These are phyloP conservation scores for Gossypium anomalum DNA, from an alignment of 345 rosid species.

Conservation along the genomic window DNA sequence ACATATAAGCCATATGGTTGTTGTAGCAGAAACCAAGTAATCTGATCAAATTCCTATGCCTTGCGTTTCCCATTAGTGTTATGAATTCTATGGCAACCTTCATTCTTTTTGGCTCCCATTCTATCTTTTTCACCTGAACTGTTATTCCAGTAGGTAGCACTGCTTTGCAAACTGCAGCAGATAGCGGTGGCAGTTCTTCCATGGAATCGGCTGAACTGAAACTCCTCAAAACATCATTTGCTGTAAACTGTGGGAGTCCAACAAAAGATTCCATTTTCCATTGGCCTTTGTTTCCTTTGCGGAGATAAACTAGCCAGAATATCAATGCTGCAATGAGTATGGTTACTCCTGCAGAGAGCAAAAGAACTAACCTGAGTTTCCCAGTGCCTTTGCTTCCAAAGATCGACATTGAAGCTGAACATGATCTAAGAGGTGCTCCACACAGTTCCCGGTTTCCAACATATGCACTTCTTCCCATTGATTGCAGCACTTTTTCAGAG, in stretches of 20 bases:
- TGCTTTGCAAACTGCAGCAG: conserved; percentile 53
- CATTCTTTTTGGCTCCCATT: conserved; percentile 46
- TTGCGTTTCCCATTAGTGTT: conserved; percentile 57
- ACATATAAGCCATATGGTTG: conserved; percentile 53
- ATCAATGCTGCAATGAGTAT: conserved; percentile 39
- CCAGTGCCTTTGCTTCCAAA: conserved; percentile 45
- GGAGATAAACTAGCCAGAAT: conserved; percentile 45
- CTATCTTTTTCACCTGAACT: conserved; percentile 60
- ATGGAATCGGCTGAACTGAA: conserved; percentile 40
- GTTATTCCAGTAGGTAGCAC: conserved; percentile 89
- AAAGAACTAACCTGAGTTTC: conserved; percentile 49
- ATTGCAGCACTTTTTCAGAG: conserved; percentile 40
- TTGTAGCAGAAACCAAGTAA: conserved; percentile 87
- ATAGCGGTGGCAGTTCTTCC: conserved; percentile 33
- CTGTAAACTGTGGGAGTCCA: conserved; percentile 76
- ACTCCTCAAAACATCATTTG: conserved; percentile 70
- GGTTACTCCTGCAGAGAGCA: conserved; percentile 45
- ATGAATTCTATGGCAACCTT: conserved; percentile 37
- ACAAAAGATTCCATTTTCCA: conserved; percentile 78
- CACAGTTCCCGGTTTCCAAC: conserved; percentile 67
- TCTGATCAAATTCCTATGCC: conserved; percentile 75
- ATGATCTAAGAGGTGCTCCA: conserved; percentile 64
- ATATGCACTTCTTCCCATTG: conserved; percentile 63
- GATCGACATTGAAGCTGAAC: conserved; percentile 42
- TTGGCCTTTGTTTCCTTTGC: conserved; percentile 47